Evolutionary conservation across 257 asterid genomes (phyloP).

Genomic region (Nicotiana sylvestris): DNA sequence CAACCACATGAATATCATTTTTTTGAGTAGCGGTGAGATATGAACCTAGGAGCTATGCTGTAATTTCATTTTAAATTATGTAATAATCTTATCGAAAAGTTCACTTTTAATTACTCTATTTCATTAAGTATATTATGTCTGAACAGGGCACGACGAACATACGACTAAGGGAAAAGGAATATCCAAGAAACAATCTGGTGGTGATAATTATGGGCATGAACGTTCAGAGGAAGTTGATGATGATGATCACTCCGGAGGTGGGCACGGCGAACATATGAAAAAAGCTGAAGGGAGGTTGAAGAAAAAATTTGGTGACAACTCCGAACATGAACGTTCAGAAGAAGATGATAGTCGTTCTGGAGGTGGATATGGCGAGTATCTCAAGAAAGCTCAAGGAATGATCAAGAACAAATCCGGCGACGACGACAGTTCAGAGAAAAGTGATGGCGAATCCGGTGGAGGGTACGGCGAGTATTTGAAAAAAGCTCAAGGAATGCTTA

Average conservation of each 20-base stretch:
- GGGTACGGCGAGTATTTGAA: neutral
- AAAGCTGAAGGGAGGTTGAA: too few species aligned
- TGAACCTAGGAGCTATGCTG: too few species aligned
- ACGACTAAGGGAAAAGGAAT: neutral
- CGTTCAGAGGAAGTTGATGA: neutral
- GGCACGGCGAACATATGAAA: too few species aligned
- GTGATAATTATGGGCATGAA: constrained; percentile 3
- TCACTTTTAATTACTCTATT: neutral
- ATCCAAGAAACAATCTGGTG: neutral
- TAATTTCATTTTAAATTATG: too few species aligned
- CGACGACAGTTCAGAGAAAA: neutral
- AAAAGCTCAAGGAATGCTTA: neutral
- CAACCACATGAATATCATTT: too few species aligned
- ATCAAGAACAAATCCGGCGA: neutral
- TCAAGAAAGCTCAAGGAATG: neutral
- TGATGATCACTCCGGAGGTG: neutral
- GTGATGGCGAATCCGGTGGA: neutral
- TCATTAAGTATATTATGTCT: neutral
- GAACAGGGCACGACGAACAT: neutral
- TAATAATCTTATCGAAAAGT: too few species aligned
- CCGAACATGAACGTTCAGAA: neutral
- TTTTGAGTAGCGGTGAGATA: too few species aligned
- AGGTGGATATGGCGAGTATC: neutral
- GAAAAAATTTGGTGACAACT: too few species aligned
- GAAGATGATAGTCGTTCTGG: constrained; percentile 4